These are phyloP conservation scores for Candida adriatica DNA, from an alignment of 805 yeast species.

Conservation along the genomic window DNA sequence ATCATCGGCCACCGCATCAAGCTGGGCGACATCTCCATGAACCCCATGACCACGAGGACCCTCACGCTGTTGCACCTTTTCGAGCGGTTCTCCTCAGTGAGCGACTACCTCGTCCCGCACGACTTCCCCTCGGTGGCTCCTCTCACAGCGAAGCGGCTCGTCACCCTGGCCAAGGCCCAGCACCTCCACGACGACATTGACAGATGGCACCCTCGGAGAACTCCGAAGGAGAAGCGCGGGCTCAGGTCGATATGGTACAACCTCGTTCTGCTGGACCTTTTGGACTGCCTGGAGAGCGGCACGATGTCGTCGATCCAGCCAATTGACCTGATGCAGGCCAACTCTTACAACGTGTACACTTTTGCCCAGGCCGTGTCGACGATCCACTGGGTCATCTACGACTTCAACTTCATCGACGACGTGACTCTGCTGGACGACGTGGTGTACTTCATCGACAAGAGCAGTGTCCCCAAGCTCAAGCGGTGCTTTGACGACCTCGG, in stretches of 20 bases:
- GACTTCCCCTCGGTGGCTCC: neutral
- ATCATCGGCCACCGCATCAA: slow-evolving; percentile 4
- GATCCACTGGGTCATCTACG: slow-evolving; percentile 5
- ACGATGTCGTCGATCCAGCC: slow-evolving; percentile 4
- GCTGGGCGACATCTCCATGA: slow-evolving; percentile 1
- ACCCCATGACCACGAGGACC: slow-evolving; percentile 4
- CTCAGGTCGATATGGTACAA: slow-evolving; percentile 8
- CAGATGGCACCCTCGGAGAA: slow-evolving; percentile 2
- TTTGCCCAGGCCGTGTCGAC: slow-evolving; percentile 1
- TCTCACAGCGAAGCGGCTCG: slow-evolving; percentile 3
- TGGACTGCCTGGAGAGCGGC: slow-evolving; percentile 6
- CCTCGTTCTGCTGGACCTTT: slow-evolving; percentile 6
- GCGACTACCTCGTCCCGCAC: slow-evolving; percentile 2
- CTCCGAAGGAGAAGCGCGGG: slow-evolving; percentile 1
- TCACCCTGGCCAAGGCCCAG: slow-evolving; percentile 7
- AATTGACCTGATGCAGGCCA: slow-evolving; percentile 1
- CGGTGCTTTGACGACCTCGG: slow-evolving; percentile 1
- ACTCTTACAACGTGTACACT: neutral
- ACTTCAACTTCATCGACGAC: slow-evolving; percentile 8
- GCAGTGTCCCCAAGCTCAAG: slow-evolving; percentile 1
- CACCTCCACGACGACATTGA: slow-evolving; percentile 8
- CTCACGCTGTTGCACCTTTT: slow-evolving; percentile 2
- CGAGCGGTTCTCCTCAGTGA: slow-evolving; percentile 7
- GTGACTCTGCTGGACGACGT: slow-evolving; percentile 2
- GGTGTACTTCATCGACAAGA: slow-evolving; percentile 2